A percentile compares a stretch with the other conserved stretches of the same genome.
These are phyloP conservation scores for Aspergillus leporis DNA, from an alignment of 495 filamentous ascomycete genomes.

Conservation along the genomic window DNA sequence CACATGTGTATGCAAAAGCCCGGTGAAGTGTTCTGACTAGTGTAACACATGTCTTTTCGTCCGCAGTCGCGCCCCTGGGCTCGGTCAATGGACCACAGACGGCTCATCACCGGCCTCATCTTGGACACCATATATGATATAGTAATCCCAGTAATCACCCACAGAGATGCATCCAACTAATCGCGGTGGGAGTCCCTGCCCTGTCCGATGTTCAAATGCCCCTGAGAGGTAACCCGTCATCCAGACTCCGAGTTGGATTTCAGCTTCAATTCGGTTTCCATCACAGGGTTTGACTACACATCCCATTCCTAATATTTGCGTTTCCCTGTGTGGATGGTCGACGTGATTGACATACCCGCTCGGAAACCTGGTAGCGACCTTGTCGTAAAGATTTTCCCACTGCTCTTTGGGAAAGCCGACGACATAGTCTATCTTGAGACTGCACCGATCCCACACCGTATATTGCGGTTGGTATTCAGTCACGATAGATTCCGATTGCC, in stretches of 20 bases:
- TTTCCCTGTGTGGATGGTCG: conserved; percentile 8
- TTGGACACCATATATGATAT: conserved; percentile 17
- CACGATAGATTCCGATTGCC: conserved; percentile 3
- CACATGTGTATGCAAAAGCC: too few relatives aligned
- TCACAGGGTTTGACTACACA: conserved; percentile 1
- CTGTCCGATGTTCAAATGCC: conserved; percentile 1
- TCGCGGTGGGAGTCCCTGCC: not conserved
- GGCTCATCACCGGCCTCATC: too few relatives aligned
- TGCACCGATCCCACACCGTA: not conserved
- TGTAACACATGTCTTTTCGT: too few relatives aligned
- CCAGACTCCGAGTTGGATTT: conserved; percentile 15
- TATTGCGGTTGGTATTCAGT: conserved; percentile 12
- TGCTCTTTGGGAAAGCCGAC: conserved; percentile 8
- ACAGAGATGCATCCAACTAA: conserved; percentile 9
- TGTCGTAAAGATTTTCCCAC: not conserved
- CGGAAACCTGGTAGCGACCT: not conserved
- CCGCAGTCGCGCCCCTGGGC: too few relatives aligned
- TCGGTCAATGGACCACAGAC: too few relatives aligned
- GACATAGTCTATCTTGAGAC: conserved; percentile 12
- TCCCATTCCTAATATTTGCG: conserved; percentile 3
- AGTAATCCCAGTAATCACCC: conserved; percentile 5
- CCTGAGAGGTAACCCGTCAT: conserved; percentile 6
- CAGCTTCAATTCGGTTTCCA: conserved; percentile 9
- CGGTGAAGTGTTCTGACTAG: too few relatives aligned
- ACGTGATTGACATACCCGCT: conserved; percentile 7